These are phyloP conservation scores for Mortierella sp. DNA, from an alignment of 371 early-diverging fungal genomes.

Conservation along the genomic window DNA sequence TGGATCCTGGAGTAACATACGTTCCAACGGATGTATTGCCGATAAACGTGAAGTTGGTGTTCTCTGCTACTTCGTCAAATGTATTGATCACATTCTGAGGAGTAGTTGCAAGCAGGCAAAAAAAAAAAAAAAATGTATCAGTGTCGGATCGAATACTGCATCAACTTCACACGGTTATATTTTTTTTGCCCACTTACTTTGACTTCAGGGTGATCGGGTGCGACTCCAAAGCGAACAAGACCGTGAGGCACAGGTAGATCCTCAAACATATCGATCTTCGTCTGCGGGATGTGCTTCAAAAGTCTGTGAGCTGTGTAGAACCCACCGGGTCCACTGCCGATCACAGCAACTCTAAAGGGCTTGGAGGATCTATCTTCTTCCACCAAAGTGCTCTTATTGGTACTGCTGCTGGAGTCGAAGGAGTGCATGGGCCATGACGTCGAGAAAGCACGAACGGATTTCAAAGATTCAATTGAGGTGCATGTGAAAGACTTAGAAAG, in stretches of 20 bases:
- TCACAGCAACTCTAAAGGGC: conserved; percentile 74
- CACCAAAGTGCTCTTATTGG: not conserved
- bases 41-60: conserved; percentile 79
- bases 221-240: conserved; percentile 95
- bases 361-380: not conserved
- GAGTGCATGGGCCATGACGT: conserved; percentile 12
- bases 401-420: not conserved
- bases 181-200: conserved; percentile 78
- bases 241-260: conserved; percentile 91
- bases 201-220: conserved; percentile 99
- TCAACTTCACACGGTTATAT: too few species aligned
- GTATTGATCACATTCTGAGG: conserved; percentile 82
- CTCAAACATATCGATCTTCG: conserved; percentile 90
- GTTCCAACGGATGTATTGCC: conserved; percentile 83
- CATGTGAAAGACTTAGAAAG: conserved; percentile 1
- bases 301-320: conserved; percentile 93
- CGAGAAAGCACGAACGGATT: conserved; percentile 24
- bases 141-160: too few species aligned
- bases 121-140: not conserved
- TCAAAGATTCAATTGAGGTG: conserved; percentile 1
- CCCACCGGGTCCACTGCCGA: conserved; percentile 93
- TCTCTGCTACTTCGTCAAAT: conserved; percentile 82
- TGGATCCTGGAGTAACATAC: conserved; percentile 60
- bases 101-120: not conserved
- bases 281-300: conserved; percentile 67